Conservation (phyloP, 345 rosid species). For the Trapa bicornis region DNA sequence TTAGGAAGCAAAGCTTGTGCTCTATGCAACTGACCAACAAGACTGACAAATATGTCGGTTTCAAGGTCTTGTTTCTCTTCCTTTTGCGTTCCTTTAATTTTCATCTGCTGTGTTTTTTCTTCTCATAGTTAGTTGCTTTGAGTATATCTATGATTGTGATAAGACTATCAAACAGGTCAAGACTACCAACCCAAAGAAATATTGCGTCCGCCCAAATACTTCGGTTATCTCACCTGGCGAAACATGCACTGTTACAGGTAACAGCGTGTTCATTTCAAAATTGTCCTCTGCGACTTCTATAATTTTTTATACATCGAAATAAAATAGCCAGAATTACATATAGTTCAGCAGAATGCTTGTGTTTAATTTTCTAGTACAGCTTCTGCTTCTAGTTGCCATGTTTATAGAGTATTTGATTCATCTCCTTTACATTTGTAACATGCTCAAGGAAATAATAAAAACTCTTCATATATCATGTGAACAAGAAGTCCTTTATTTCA, state of each 20-base stretch:
- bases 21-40: conserved; percentile 70
- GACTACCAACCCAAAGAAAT: conserved; percentile 77
- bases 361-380: background rate
- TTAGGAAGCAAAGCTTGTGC: conserved; percentile 74
- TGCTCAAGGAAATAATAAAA: background rate
- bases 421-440: background rate
- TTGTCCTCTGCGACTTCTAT: background rate
- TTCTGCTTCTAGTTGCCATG: background rate
- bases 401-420: background rate
- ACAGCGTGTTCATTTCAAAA: background rate
- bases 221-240: conserved; percentile 55
- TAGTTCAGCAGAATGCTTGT: background rate
- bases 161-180: conserved; percentile 38
- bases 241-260: conserved; percentile 62
- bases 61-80: conserved; percentile 36
- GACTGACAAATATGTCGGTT: conserved; percentile 48
- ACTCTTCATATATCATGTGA: background rate
- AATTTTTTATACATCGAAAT: too few species aligned
- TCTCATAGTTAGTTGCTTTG: background rate
- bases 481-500: background rate
- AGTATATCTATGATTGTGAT: background rate
- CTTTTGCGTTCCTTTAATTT: background rate
- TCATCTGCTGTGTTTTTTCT: background rate
- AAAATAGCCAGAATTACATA: background rate
- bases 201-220: conserved; percentile 75